These are phyloP conservation scores for Ajuga chamaepitys DNA, from an alignment of 257 asterid genomes.

Conservation along the genomic window DNA sequence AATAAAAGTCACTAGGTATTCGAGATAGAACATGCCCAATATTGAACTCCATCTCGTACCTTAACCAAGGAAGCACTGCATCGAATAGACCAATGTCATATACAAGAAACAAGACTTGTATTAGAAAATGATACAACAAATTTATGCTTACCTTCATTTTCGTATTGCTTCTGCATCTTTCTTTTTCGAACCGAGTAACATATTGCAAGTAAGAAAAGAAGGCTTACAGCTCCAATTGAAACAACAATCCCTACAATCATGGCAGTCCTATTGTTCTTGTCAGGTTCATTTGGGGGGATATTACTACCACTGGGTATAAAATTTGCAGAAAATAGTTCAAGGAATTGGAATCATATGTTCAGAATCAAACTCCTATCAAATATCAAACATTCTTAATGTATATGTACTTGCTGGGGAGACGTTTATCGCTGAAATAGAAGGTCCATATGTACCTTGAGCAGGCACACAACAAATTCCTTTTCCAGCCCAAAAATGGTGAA, in stretches of 20 bases:
- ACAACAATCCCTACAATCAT: slow-evolving; percentile 56
- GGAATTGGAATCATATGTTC: background rate
- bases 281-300: slow-evolving; percentile 39
- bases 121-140: background rate
- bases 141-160: slow-evolving; percentile 46
- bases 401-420: slow-evolving; percentile 58
- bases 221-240: slow-evolving; percentile 32
- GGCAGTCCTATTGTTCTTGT: slow-evolving; percentile 37
- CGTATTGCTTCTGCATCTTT: slow-evolving; percentile 24
- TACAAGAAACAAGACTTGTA: background rate
- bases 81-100: background rate
- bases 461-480: slow-evolving; percentile 91
- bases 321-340: slow-evolving; percentile 27
- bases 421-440: slow-evolving; percentile 69
- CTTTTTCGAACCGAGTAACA: slow-evolving; percentile 34
- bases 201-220: slow-evolving; percentile 26
- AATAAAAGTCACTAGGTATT: too few species aligned
- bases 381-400: background rate
- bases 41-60: too few species aligned
- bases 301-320: slow-evolving; percentile 48
- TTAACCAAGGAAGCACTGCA: background rate
- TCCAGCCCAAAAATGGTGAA: slow-evolving; percentile 90
- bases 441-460: slow-evolving; percentile 58
- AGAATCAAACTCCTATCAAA: background rate
- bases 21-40: background rate